These are phyloP conservation scores for Saccharomycopsis fermentans DNA, from an alignment of 805 yeast species.

Conservation along the genomic window DNA sequence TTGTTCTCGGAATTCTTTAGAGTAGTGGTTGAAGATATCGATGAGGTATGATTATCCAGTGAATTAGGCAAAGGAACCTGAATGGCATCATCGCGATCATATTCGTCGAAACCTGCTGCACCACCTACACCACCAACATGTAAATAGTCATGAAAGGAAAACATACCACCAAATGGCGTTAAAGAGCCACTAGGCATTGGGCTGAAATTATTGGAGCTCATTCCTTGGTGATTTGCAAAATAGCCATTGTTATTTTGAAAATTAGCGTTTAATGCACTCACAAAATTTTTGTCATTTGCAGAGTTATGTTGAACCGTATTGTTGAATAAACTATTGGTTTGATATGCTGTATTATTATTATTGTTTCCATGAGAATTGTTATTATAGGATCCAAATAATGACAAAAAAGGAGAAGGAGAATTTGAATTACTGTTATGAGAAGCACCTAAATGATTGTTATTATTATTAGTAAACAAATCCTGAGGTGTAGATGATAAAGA, in stretches of 20 bases:
- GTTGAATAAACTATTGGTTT: slow-evolving; percentile 23
- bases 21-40: background rate
- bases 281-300: slow-evolving; percentile 7
- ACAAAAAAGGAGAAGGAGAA: background rate
- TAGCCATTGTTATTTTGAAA: background rate
- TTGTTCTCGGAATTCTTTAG: background rate
- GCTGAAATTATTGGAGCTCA: background rate
- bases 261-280: background rate
- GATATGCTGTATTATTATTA: slow-evolving; percentile 17
- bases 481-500: background rate
- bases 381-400: background rate
- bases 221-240: background rate
- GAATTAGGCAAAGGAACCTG: slow-evolving; percentile 1
- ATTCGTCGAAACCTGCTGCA: slow-evolving; percentile 29
- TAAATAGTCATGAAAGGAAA: slow-evolving; percentile 28
- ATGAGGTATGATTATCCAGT: background rate
- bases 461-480: background rate
- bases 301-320: slow-evolving; percentile 17
- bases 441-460: background rate
- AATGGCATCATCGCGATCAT: slow-evolving; percentile 1
- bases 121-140: slow-evolving; percentile 33
- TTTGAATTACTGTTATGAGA: background rate
- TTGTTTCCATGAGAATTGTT: background rate
- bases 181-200: background rate
- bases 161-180: background rate